phyloP scores from a whole-genome alignment of 2,329 filamentous ascomycete species.

The Berkeleyomyces basicola region DNA sequence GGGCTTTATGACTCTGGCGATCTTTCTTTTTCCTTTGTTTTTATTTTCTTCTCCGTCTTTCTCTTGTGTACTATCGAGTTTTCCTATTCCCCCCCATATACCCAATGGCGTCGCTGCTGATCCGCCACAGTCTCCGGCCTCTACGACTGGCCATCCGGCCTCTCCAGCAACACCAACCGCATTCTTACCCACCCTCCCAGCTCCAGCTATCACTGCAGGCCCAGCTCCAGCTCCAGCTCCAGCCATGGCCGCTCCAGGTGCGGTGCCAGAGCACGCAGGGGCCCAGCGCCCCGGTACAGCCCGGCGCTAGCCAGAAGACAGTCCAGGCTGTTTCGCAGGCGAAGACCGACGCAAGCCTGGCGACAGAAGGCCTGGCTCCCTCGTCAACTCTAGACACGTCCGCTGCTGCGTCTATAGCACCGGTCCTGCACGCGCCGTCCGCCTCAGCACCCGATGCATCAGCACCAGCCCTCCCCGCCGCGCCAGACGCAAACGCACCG shows the following conservation, averaged over 20 bases:
- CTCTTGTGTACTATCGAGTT: neutral
- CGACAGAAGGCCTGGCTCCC: neutral
- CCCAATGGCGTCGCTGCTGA: conserved; percentile 1
- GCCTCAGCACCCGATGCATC: neutral
- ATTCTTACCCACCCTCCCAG: neutral
- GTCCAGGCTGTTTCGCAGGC: neutral
- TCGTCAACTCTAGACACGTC: neutral
- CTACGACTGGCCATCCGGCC: neutral
- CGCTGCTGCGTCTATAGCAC: neutral
- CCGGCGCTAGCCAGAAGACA: neutral
- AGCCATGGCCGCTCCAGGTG: neutral
- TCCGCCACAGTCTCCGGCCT: conserved; percentile 1
- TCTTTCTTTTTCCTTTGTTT: neutral
- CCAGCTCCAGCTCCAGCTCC: neutral
- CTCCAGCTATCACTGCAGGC: neutral
- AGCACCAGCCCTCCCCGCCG: neutral
- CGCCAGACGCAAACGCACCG: neutral
- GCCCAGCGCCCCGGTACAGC: neutral
- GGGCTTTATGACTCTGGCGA: neutral
- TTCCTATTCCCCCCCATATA: neutral
- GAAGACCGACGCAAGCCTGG: neutral
- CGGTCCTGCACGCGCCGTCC: neutral
- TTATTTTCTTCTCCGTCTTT: neutral
- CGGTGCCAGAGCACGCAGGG: neutral
- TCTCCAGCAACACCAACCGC: neutral